Evolutionary conservation across 345 rosid genomes (phyloP).

Genomic region (Brassica carinata): DNA sequence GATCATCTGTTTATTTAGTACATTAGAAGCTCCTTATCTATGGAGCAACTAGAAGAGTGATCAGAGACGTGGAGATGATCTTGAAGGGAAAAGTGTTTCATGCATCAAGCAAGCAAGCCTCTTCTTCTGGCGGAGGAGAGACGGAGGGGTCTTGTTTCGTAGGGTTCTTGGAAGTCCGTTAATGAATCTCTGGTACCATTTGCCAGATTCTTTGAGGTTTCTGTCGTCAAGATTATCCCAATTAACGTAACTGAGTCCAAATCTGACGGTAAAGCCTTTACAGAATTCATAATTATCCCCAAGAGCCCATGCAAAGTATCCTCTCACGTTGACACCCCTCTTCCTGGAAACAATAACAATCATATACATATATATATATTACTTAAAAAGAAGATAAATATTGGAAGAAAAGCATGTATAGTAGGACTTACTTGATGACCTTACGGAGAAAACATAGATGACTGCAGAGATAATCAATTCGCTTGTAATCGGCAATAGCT

Average conservation of each 20-base stretch:
- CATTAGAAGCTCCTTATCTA: not conserved
- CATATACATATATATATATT: too few relatives aligned
- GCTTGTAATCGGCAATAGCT: too few relatives aligned
- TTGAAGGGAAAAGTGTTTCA: not conserved
- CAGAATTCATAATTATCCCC: not conserved
- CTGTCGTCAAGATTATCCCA: not conserved
- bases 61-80: not conserved
- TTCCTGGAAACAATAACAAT: too few relatives aligned
- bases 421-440: too few relatives aligned
- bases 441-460: too few relatives aligned
- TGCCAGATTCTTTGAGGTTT: not conserved
- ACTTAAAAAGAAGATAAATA: too few relatives aligned
- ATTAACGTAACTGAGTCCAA: not conserved
- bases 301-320: not conserved
- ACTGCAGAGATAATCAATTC: too few relatives aligned
- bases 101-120: not conserved
- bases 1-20: not conserved
- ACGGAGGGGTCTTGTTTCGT: not conserved
- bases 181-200: not conserved
- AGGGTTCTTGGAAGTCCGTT: not conserved
- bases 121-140: not conserved
- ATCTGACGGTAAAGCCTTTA: not conserved
- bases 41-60: not conserved
- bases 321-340: too few relatives aligned
- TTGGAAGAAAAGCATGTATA: too few relatives aligned